Evolutionary conservation across 768 basidiomycete species (phyloP), one percentile per base, ranked within the genome.

Genomic region (Boletus speciosus): DNA sequence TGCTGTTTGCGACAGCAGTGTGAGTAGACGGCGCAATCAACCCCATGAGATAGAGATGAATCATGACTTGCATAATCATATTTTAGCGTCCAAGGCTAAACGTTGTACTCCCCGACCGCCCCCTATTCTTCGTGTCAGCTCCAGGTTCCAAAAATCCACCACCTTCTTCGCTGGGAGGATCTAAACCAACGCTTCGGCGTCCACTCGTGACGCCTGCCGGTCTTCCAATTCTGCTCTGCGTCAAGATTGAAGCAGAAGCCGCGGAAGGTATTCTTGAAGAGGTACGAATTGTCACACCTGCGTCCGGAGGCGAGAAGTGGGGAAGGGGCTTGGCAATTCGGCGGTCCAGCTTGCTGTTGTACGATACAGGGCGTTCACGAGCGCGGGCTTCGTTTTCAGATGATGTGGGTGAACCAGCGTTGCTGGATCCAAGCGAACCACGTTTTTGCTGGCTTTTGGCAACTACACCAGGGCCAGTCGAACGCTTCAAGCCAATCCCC

Each of bases 381-480:
- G 37, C 11, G 16, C 56, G 60, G 12, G 16, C 32, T 44, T 72
- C 69, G 21, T 48, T 61, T 49, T 71, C 69, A 10, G 65, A 71
- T 37, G 63, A 63, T 16, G 60, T 52, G 10, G 69, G 71, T 44
- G 71, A 72, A 43, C 61, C 60, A 31, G 65, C 31, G 27, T 50
- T 69, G 60, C 74, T 77, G 12, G 79, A 71, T 46, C 84, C 83
- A n/a, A 87, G 64, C 2, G 87, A 88, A 19, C 82, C 78, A 51
- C 86, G 79, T 61, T 88, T 86, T 38, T 71, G 56, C 58, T 80
- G 79, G 29, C 64, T 63, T 55, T 77, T 67, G 66, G 69, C 63
- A 16, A 74, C 73, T 29, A 74, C 63, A 15, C 68, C 56, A 6
- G 82, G 80, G 1, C 79, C 83, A 25, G 74, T 80, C 1, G 86